Percentiles rank a stretch among this genome's conserved stretches.
Conservation (phyloP, 1,284 basidiomycete species). For the Moesziomyces parantarcticus region DNA sequence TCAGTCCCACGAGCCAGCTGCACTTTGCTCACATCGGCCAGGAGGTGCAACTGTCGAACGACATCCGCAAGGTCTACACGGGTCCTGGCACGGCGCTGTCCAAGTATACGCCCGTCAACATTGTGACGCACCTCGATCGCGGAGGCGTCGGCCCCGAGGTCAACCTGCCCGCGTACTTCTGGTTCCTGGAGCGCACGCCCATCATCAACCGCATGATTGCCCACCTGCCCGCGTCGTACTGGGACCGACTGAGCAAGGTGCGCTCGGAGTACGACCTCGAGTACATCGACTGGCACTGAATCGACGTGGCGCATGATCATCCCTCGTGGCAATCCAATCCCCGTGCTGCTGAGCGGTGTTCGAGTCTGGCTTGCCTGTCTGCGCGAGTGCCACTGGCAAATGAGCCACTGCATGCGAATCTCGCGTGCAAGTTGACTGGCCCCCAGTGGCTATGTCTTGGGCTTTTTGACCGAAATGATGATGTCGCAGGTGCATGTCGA, state of each 20-base stretch:
- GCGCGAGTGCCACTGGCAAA: too few relatives aligned
- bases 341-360: too few relatives aligned
- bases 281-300: conserved; percentile 22
- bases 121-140: conserved; percentile 39
- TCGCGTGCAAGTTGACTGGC: too few relatives aligned
- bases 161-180: conserved; percentile 17
- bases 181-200: conserved; percentile 25
- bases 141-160: conserved; percentile 41
- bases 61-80: conserved; percentile 27
- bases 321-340: too few relatives aligned
- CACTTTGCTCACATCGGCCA: conserved; percentile 52
- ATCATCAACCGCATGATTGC: conserved; percentile 26
- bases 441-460: too few relatives aligned
- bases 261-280: conserved; percentile 24
- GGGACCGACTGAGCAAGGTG: conserved; percentile 40
- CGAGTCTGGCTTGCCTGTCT: too few relatives aligned
- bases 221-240: conserved; percentile 42
- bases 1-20: conserved; percentile 44
- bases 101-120: conserved; percentile 24
- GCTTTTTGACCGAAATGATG: too few relatives aligned
- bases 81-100: conserved; percentile 50
- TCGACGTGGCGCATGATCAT: too few relatives aligned
- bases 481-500: too few relatives aligned
- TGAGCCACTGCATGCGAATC: too few relatives aligned
- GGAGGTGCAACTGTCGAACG: conserved; percentile 37